Evolutionary conservation across 768 basidiomycete species (phyloP).

Genomic region (Lactarius akahatsu): DNA sequence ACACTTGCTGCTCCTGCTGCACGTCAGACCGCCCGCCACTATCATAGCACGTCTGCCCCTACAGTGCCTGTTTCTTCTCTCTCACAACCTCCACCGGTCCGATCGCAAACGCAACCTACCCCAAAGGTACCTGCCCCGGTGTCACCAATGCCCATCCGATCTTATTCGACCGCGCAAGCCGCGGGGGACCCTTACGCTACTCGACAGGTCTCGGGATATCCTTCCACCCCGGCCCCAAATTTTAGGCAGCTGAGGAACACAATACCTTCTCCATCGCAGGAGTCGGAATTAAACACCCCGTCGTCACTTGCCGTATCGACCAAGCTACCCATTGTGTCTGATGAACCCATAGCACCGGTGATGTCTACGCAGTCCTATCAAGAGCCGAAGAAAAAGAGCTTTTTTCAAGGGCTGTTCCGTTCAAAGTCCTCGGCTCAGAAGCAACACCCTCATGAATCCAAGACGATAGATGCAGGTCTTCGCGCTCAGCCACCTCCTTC

Average conservation of each 20-base stretch:
- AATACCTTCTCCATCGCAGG: conserved; percentile 27
- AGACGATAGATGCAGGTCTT: conserved; percentile 11
- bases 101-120: conserved; percentile 24
- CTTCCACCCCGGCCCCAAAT: conserved; percentile 17
- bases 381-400: conserved; percentile 29
- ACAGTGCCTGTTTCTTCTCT: conserved; percentile 16
- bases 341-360: conserved; percentile 22
- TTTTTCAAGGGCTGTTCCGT: conserved; percentile 30
- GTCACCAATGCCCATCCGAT: conserved; percentile 26
- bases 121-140: conserved; percentile 12
- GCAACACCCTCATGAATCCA: conserved; percentile 12
- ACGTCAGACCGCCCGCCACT: conserved; percentile 28
- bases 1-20: not conserved
- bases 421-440: conserved; percentile 28
- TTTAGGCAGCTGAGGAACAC: conserved; percentile 15
- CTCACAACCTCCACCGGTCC: conserved; percentile 13
- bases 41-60: conserved; percentile 23
- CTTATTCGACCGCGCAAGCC: conserved; percentile 20
- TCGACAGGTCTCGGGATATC: conserved; percentile 19
- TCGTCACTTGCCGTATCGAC: conserved; percentile 29
- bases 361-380: conserved; percentile 27
- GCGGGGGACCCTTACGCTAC: conserved; percentile 11
- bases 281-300: conserved; percentile 29
- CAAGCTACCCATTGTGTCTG: conserved; percentile 24
- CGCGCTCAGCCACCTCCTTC: conserved; percentile 13